These are phyloP conservation scores for Rhododendron kiyosumense DNA, from an alignment of 148 eudicot species.

Conservation along the genomic window DNA sequence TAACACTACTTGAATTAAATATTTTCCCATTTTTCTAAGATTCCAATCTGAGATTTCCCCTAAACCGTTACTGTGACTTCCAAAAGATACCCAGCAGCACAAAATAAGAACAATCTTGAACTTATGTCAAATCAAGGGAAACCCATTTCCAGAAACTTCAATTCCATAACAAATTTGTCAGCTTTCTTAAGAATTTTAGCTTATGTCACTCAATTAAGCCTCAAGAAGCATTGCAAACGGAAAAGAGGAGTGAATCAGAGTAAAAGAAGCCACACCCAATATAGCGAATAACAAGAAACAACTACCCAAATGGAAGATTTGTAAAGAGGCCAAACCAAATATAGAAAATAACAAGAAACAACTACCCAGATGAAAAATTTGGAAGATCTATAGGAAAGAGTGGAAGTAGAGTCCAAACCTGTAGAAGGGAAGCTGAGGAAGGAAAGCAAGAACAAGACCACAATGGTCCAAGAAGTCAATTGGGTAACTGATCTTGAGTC, in stretches of 20 bases:
- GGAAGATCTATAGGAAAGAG: background rate
- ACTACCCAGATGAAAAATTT: background rate
- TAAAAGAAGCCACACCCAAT: background rate
- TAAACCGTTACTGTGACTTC: background rate
- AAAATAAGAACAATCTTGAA: background rate
- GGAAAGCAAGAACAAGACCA: conserved; percentile 32
- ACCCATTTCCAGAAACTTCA: background rate
- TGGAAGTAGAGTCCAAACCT: conserved; percentile 21
- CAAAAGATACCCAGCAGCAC: background rate
- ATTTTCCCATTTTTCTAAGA: background rate
- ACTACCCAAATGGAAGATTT: background rate
- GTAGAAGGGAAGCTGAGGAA: conserved; percentile 35
- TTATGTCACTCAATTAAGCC: background rate
- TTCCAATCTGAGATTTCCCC: background rate
- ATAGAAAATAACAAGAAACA: background rate
- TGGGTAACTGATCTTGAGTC: conserved; percentile 27
- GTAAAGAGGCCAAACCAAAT: background rate
- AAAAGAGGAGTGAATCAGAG: background rate
- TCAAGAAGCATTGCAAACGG: background rate
- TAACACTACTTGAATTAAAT: background rate
- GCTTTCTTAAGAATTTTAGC: background rate
- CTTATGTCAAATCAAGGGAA: background rate
- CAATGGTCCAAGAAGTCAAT: conserved; percentile 18
- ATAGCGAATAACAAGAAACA: background rate
- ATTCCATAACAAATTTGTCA: background rate